phyloP scores from a whole-genome alignment of 495 filamentous ascomycete genomes.

The Parathielavia hyrcaniae region DNA sequence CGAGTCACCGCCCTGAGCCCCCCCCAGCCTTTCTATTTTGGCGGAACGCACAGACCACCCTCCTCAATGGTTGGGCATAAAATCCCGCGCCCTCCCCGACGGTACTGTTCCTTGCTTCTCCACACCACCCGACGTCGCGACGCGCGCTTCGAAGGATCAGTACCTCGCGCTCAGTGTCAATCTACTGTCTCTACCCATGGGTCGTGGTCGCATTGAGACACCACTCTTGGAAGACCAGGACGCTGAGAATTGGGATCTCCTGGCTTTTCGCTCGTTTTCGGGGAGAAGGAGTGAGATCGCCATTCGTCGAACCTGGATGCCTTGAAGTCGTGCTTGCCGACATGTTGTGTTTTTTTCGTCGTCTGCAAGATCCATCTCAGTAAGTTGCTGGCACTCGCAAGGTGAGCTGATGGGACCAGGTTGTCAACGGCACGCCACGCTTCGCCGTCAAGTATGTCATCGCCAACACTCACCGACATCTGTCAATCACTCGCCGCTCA shows the following conservation, averaged over 20 bases:
- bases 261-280: background rate
- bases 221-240: slow-evolving; percentile 1
- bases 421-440: background rate
- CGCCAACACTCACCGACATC: background rate
- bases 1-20: no score
- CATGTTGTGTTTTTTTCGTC: background rate
- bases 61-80: background rate
- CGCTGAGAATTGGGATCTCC: background rate
- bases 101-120: background rate
- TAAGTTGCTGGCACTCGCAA: background rate
- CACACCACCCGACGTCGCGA: background rate
- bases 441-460: background rate
- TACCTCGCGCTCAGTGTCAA: background rate
- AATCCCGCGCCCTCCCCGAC: background rate
- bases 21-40: background rate
- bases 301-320: background rate
- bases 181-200: slow-evolving; percentile 1
- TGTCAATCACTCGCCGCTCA: background rate
- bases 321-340: background rate
- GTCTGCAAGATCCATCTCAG: background rate
- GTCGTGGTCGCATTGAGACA: background rate
- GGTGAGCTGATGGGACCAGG: background rate
- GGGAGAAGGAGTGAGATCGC: slow-evolving; percentile 1
- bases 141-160: background rate
- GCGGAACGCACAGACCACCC: background rate